Percentiles rank a stretch among this genome's conserved stretches.
phyloP scores from a whole-genome alignment of 345 rosid species.

The Populus ilicifolia region DNA sequence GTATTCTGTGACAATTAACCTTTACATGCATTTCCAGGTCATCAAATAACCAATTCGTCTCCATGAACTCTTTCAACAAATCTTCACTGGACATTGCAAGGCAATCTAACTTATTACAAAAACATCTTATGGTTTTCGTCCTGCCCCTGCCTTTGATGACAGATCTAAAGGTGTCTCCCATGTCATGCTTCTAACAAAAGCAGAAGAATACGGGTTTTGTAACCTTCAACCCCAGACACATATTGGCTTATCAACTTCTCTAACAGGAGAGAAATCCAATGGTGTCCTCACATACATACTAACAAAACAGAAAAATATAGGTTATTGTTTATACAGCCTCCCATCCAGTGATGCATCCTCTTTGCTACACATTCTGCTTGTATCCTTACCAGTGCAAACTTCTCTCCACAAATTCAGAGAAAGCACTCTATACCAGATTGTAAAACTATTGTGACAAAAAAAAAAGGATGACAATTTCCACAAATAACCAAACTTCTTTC shows the following conservation, averaged over 20 bases:
- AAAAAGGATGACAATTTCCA: neutral
- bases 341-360: neutral
- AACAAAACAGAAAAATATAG: neutral
- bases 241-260: neutral
- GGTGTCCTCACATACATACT: neutral
- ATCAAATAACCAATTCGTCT: too few species aligned
- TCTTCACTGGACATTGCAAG: too few species aligned
- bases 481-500: neutral
- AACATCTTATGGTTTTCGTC: neutral
- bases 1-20: too few species aligned
- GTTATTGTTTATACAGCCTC: neutral
- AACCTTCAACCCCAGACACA: neutral
- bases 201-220: neutral
- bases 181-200: neutral
- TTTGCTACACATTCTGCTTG: neutral
- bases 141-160: neutral
- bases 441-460: neutral
- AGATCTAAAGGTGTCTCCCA: neutral
- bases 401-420: neutral
- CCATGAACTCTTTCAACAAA: too few species aligned
- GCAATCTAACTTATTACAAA: too few species aligned
- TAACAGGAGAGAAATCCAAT: neutral
- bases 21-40: too few species aligned
- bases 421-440: neutral
- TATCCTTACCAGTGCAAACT: neutral